These are phyloP conservation scores for Tulasnella sp. DNA, from an alignment of 768 basidiomycete genomes.

Conservation along the genomic window DNA sequence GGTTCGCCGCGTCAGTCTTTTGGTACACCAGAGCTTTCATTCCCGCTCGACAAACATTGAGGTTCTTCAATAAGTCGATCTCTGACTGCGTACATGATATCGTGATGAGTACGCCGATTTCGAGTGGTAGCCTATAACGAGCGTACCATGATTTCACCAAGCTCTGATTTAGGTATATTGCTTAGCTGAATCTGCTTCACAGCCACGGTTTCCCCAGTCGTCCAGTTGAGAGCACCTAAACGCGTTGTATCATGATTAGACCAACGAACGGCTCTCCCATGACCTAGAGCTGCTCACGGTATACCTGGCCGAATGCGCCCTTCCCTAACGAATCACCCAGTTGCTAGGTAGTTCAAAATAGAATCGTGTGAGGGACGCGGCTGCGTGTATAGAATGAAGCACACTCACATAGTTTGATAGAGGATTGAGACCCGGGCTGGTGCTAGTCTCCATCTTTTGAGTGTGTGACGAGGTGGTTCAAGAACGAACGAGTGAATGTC, in stretches of 20 bases:
- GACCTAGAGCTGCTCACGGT: constrained; percentile 48
- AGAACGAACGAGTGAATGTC: no score
- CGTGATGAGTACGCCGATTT: no score
- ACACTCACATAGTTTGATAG: constrained; percentile 20
- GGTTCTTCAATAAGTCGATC: constrained; percentile 93
- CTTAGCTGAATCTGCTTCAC: constrained; percentile 95
- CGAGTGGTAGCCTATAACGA: no score
- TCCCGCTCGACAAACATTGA: constrained; percentile 52
- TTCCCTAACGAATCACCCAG: constrained; percentile 93
- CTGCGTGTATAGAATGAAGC: not conserved
- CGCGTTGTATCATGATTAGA: not conserved
- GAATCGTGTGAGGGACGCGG: not conserved
- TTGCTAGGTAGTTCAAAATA: constrained; percentile 45
- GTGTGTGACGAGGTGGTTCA: not conserved
- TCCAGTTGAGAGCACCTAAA: constrained; percentile 82
- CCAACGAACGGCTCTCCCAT: not conserved
- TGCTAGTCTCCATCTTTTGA: not conserved
- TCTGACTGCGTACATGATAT: constrained; percentile 52
- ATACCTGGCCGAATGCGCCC: constrained; percentile 95
- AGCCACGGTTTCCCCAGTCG: constrained; percentile 95
- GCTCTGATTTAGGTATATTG: constrained; percentile 86
- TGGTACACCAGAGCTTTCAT: constrained; percentile 10
- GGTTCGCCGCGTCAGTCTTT: not conserved
- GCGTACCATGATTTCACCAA: constrained; percentile 90
- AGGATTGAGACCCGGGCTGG: constrained; percentile 4